Base-by-base conservation (phyloP, 2,329 filamentous ascomycete genomes). In the Aspergillus floridensis region DNA sequence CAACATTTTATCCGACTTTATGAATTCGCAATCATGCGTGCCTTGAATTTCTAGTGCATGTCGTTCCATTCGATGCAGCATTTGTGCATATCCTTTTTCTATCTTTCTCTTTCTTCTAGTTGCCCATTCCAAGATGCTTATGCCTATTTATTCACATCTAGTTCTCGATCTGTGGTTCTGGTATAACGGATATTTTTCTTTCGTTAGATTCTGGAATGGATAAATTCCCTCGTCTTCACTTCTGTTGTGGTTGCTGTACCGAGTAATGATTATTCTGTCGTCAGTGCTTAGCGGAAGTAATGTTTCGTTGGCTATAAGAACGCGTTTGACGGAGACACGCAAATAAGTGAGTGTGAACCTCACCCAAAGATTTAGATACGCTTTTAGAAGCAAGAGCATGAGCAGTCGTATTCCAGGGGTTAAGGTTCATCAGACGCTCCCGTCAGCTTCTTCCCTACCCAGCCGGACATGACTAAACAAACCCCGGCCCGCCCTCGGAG, bases 1-100 rank as follows among this genome's bases (percentile, higher is more conserved):
- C 70, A 75, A 63, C 58, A 63, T 60, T 61, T 60, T 58, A 49
- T 61, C 57, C 53, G 32, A 35, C 11, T 35, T 35, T 16, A 35
- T 35, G 12, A 35, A 60, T 55, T 46, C 56, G 54, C 60, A 49
- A 60, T 56, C 29, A 31, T 44, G 24, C 53, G 52, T 59, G 49
- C 56, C 51, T 58, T 57, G 31, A 35, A 41, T 49, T 26, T 31
- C 63, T n/a, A 16, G 38, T 44, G 38, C 38, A 44, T 44, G 38
- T 41, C 49, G 64, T 65, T 64, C 14, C 32, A 35, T 60, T 53
- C 38, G 29, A 29, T 32, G 24, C 48, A 32, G 48, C 26, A 56
- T 22, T 49, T 44, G 16, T 44, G 38, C 38, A 44, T 44, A 4
- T 32, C 4, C 6, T n/a, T 44, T 5, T 19, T 19, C 21, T 44